These are phyloP conservation scores for Boletus rubescentipes DNA, from an alignment of 768 basidiomycete genomes.

Conservation along the genomic window DNA sequence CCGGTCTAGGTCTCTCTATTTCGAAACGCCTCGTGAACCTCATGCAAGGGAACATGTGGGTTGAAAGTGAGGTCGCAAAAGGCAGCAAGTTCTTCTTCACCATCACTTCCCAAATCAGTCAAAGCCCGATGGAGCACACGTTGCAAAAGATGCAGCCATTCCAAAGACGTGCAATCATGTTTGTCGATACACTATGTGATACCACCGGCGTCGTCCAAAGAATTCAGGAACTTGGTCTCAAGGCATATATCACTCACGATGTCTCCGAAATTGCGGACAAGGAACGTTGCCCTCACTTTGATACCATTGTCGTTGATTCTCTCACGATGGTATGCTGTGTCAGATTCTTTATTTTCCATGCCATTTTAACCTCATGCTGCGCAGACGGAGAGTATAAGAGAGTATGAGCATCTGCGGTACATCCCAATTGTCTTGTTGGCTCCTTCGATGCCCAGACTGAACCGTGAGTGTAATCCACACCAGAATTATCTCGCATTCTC, in stretches of 20 bases:
- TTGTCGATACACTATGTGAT: slow-evolving; percentile 84
- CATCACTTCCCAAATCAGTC: slow-evolving; percentile 81
- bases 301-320: slow-evolving; percentile 95
- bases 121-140: slow-evolving; percentile 69
- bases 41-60: slow-evolving; percentile 99
- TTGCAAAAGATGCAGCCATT: slow-evolving; percentile 84
- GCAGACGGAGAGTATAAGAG: slow-evolving; percentile 86
- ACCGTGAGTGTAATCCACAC: slow-evolving; percentile 49
- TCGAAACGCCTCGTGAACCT: slow-evolving; percentile 95
- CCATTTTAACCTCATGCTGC: slow-evolving; percentile 17
- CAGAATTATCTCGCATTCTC: background rate
- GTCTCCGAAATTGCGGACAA: slow-evolving; percentile 82
- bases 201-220: slow-evolving; percentile 71
- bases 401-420: slow-evolving; percentile 92
- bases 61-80: slow-evolving; percentile 89
- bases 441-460: slow-evolving; percentile 72
- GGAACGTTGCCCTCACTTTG: slow-evolving; percentile 82
- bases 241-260: slow-evolving; percentile 71
- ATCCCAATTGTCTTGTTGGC: slow-evolving; percentile 93
- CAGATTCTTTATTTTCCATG: background rate
- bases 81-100: slow-evolving; percentile 98
- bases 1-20: slow-evolving; percentile 94
- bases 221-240: slow-evolving; percentile 76
- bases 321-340: slow-evolving; percentile 66
- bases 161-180: slow-evolving; percentile 83